These are phyloP conservation scores for Novakomyces olei DNA, from an alignment of 805 yeast genomes.

Conservation along the genomic window DNA sequence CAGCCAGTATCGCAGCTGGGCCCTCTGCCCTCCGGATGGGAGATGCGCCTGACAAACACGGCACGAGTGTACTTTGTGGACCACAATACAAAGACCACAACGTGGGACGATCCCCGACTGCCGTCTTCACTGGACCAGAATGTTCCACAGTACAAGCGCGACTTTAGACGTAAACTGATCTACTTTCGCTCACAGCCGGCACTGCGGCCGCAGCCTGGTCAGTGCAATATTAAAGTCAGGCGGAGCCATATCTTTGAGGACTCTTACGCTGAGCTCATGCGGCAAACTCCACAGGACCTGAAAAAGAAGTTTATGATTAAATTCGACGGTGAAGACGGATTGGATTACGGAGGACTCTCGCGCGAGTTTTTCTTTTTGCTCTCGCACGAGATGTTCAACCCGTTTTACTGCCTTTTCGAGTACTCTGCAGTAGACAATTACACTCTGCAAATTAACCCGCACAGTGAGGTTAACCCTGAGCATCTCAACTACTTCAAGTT, in stretches of 20 bases:
- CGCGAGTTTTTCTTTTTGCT: conserved; percentile 91
- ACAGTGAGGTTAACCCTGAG: conserved; percentile 91
- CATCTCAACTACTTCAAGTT: conserved; percentile 94
- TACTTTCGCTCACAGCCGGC: conserved; percentile 98
- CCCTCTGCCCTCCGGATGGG: conserved; percentile 98
- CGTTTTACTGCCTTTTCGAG: conserved; percentile 90
- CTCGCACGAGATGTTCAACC: conserved; percentile 97
- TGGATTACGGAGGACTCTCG: conserved; percentile 98
- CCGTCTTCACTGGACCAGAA: conserved; percentile 95
- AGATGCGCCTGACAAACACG: conserved; percentile 95
- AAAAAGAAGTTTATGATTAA: conserved; percentile 95
- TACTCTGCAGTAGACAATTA: conserved; percentile 96
- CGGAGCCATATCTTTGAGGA: conserved; percentile 93
- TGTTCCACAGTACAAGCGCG: conserved; percentile 98
- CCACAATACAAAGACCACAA: conserved; percentile 95
- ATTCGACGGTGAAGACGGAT: conserved; percentile 97
- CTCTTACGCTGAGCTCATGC: conserved; percentile 93
- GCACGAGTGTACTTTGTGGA: conserved; percentile 97
- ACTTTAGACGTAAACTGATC: conserved; percentile 88
- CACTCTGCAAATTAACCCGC: conserved; percentile 92
- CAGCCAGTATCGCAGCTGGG: conserved; percentile 96
- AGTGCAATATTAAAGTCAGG: conserved; percentile 93
- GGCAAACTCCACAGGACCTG: conserved; percentile 95
- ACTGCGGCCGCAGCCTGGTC: conserved; percentile 88
- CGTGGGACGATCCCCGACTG: conserved; percentile 98